Evolutionary conservation across 1,284 basidiomycete species (phyloP).

Genomic region (Moesziomyces antarcticus): DNA sequence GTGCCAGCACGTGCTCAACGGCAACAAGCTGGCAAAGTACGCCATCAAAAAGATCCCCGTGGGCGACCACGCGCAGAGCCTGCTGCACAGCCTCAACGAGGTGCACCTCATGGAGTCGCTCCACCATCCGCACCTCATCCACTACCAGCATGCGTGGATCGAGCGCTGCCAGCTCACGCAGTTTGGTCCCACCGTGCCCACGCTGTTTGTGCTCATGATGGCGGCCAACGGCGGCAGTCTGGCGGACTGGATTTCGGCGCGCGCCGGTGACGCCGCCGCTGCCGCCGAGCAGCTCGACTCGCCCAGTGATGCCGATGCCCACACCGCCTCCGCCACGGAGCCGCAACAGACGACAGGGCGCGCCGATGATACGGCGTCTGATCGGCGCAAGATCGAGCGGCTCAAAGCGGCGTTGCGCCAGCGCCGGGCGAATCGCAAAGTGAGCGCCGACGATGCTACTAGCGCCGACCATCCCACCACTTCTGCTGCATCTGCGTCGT

Average conservation of each 20-base stretch:
- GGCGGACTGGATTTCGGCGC: conserved; percentile 61
- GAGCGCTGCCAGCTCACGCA: conserved; percentile 70
- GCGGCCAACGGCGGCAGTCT: conserved; percentile 66
- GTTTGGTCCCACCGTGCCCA: conserved; percentile 61
- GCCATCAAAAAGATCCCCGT: conserved; percentile 96
- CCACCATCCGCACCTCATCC: conserved; percentile 89
- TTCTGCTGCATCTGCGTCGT: neutral
- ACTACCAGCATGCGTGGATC: conserved; percentile 95
- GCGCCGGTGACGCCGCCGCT: conserved; percentile 26
- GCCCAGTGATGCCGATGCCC: neutral
- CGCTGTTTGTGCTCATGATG: conserved; percentile 65
- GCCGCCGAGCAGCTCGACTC: conserved; percentile 1
- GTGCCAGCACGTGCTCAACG: conserved; percentile 84
- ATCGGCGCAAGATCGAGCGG: conserved; percentile 32
- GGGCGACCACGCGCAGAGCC: conserved; percentile 72
- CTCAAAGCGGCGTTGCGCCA: conserved; percentile 51
- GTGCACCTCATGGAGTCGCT: conserved; percentile 85
- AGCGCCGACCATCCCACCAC: neutral
- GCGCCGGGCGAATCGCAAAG: conserved; percentile 23
- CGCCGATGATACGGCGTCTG: neutral
- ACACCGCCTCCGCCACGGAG: no score
- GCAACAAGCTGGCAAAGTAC: conserved; percentile 76
- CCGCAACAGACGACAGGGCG: no score
- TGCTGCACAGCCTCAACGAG: conserved; percentile 68
- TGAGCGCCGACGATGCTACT: no score